Percentiles rank a stretch among this genome's conserved stretches.
These are phyloP conservation scores for Pestalotiopsis sp. DNA, from an alignment of 2,329 filamentous ascomycete genomes.

Conservation along the genomic window DNA sequence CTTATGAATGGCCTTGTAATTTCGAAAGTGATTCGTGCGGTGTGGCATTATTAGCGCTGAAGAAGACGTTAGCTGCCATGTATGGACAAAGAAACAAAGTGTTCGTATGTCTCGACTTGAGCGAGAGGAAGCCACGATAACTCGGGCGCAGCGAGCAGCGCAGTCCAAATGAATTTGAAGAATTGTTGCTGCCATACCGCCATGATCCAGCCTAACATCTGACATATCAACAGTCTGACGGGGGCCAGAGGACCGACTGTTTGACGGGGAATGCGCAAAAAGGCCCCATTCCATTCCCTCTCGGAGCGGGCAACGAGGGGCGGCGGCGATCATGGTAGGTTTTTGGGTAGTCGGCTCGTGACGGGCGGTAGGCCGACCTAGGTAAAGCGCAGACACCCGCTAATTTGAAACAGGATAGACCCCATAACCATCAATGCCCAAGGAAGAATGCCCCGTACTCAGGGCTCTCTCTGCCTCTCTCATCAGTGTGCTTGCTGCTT, in stretches of 20 bases:
- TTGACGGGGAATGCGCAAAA: not conserved
- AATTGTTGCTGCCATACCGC: not conserved
- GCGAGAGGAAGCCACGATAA: not conserved
- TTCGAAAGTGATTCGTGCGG: not conserved
- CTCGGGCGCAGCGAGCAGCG: not conserved
- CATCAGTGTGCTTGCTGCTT: too few relatives aligned
- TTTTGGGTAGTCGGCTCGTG: slow-evolving; percentile 22
- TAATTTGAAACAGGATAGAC: slow-evolving; percentile 33
- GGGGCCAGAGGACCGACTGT: not conserved
- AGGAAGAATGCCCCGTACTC: slow-evolving; percentile 14
- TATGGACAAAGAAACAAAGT: not conserved
- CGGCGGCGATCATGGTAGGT: slow-evolving; percentile 14
- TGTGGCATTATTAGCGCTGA: not conserved
- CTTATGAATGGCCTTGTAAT: not conserved
- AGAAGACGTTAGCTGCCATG: not conserved
- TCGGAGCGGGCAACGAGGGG: not conserved
- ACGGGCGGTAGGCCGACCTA: slow-evolving; percentile 26
- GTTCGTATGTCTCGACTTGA: not conserved
- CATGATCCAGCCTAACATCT: not conserved
- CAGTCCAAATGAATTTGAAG: not conserved
- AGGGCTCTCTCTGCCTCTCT: not conserved
- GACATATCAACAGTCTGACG: not conserved
- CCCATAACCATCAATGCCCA: slow-evolving; percentile 31
- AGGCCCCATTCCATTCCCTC: not conserved
- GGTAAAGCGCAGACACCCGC: slow-evolving; percentile 26